Conservation (phyloP, 2,329 filamentous ascomycete genomes). For the Pyrenochaeta sp. region DNA sequence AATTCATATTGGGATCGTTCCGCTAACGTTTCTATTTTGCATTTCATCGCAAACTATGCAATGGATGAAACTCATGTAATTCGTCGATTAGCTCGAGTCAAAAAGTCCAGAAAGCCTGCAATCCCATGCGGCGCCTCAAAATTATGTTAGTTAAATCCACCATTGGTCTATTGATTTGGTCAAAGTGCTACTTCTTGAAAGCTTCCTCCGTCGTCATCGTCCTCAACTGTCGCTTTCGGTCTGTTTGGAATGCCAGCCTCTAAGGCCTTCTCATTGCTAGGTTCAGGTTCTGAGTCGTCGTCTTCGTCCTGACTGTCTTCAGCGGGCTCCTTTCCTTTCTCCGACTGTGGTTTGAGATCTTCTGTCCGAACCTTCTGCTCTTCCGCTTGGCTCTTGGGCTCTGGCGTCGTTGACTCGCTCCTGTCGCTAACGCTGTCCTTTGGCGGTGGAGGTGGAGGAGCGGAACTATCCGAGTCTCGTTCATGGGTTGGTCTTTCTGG, state of each 20-base stretch:
- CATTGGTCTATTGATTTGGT: not conserved
- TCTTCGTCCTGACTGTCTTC: constrained; percentile 37
- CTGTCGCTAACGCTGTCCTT: constrained; percentile 38
- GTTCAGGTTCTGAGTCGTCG: constrained; percentile 27
- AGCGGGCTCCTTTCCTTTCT: constrained; percentile 33
- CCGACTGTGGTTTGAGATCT: constrained; percentile 39
- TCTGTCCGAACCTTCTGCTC: constrained; percentile 46
- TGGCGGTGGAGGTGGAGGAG: constrained; percentile 44
- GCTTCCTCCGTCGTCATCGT: constrained; percentile 41
- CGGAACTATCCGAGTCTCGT: constrained; percentile 27
- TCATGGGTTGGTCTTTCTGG: constrained; percentile 50
- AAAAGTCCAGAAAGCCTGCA: not conserved
- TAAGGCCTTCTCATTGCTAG: constrained; percentile 30
- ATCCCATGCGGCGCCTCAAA: constrained; percentile 1
- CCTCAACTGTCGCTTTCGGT: constrained; percentile 35
- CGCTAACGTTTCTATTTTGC: too few species aligned
- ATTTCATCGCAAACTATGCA: too few species aligned
- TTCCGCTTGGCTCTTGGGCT: constrained; percentile 39
- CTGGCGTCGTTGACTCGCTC: constrained; percentile 31
- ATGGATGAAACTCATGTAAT: too few species aligned
- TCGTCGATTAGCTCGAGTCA: not conserved
- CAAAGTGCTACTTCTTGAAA: constrained; percentile 45
- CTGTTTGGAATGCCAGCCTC: constrained; percentile 39
- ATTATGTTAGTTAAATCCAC: not conserved
- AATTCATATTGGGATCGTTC: too few species aligned